Evolutionary conservation across 768 basidiomycete species (phyloP).

Genomic region (Pleurotus ostreatus): DNA sequence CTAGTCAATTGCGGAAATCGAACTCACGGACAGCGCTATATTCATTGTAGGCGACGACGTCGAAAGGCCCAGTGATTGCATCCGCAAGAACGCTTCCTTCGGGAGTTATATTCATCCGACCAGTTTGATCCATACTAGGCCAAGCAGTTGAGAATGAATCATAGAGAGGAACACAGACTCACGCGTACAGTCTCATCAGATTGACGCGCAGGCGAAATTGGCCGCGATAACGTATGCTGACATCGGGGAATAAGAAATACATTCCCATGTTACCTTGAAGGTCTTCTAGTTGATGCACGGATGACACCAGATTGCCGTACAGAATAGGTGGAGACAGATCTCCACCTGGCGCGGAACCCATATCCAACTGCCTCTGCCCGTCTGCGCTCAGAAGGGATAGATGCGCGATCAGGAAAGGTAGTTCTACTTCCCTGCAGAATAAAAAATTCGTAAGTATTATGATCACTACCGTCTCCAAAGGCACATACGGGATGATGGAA

Average conservation of each 20-base stretch:
- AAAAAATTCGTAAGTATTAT: conserved; percentile 1
- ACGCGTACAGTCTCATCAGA: conserved; percentile 73
- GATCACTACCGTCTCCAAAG: background rate
- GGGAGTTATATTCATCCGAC: conserved; percentile 45
- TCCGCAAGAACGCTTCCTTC: conserved; percentile 67
- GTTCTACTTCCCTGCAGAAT: conserved; percentile 67
- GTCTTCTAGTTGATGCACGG: conserved; percentile 76
- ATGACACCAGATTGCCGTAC: conserved; percentile 84
- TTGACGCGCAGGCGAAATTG: conserved; percentile 72
- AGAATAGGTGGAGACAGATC: conserved; percentile 55
- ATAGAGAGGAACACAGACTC: conserved; percentile 28
- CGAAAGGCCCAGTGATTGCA: conserved; percentile 71
- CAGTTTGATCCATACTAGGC: conserved; percentile 44
- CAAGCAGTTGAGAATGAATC: background rate
- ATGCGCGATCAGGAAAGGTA: conserved; percentile 86
- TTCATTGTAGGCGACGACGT: conserved; percentile 66
- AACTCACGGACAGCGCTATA: conserved; percentile 74
- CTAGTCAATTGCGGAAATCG: background rate
- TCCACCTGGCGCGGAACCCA: conserved; percentile 50
- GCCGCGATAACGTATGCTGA: conserved; percentile 77
- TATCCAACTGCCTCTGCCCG: conserved; percentile 59
- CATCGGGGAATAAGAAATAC: conserved; percentile 89
- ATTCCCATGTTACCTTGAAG: conserved; percentile 76
- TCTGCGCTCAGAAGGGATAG: conserved; percentile 72
- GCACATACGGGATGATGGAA: conserved; percentile 72